Conservation (phyloP, 2,329 filamentous ascomycete species). For the Ascochyta lentis region DNA sequence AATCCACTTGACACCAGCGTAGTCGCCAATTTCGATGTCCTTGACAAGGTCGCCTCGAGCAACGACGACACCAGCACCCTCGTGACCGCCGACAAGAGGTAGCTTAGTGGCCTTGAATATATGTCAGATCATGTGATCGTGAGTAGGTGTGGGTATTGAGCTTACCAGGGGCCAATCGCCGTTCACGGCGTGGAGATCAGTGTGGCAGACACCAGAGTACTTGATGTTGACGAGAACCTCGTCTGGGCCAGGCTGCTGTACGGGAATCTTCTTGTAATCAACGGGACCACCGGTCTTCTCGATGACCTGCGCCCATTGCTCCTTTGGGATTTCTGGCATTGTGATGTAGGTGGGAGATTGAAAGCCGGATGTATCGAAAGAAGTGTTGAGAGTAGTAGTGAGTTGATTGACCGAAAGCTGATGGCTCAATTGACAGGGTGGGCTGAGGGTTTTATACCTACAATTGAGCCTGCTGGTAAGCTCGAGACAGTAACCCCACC, state of each 20-base stretch:
- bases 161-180: constrained; percentile 82
- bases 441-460: constrained; percentile 28
- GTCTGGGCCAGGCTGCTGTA: constrained; percentile 80
- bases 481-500: constrained; percentile 23
- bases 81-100: constrained; percentile 81
- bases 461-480: constrained; percentile 4
- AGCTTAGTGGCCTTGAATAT: constrained; percentile 67
- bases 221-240: constrained; percentile 93
- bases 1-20: constrained; percentile 90
- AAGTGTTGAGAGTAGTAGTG: constrained; percentile 9
- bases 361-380: background rate
- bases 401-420: constrained; percentile 20
- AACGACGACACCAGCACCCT: constrained; percentile 83
- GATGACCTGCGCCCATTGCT: constrained; percentile 91
- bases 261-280: constrained; percentile 81
- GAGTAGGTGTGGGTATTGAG: background rate
- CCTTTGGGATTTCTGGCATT: constrained; percentile 71
- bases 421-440: constrained; percentile 15
- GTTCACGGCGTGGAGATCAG: constrained; percentile 80
- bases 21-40: constrained; percentile 78
- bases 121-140: constrained; percentile 20
- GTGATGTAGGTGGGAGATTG: constrained; percentile 17
- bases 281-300: constrained; percentile 77
- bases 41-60: constrained; percentile 77
- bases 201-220: constrained; percentile 90